Evolutionary conservation across 1,284 basidiomycete species (phyloP), one percentile per base, ranked within the genome.

Genomic region (Somion occarium): DNA sequence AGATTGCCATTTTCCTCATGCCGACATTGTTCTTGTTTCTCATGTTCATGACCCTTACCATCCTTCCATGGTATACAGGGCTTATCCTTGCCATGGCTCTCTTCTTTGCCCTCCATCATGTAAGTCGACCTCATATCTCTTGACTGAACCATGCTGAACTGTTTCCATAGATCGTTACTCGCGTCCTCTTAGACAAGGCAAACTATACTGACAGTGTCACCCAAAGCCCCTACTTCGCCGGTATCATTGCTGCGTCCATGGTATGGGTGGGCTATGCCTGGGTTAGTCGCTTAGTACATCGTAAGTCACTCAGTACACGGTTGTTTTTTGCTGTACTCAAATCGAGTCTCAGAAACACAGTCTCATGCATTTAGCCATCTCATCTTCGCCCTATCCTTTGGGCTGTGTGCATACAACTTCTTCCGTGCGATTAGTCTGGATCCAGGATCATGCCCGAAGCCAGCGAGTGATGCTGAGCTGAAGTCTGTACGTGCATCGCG

Each of bases 91-190:
- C 89, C 0, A 73, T 88, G 58, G 92, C 87, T 0, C 83, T 92
- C 59, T 92, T 95, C 69, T 93, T 93, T 61, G 88, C 80, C 37
- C 92, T 96, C 88, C 94, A 98, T 64, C 88, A 98, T 64, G 88
- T 94, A 68, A 56, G 86, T 74, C 4, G 27, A 12, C 18, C 50
- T 37, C 38, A 54, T 25, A 54, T 53, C 37, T 48, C 52, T 18
- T 52, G 45, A 26, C 38, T 52, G 19, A 52, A 52, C n/a, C 38
- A 53, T 49, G 59, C 56, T 64, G 25, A 53, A n/a, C 39, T 9
- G 20, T 12, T 13, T 48, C 45, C 4, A 13, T 55, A 91, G 86
- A 79, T 92, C 59, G 85, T 94, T 50, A 88, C 90, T 0, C 84
- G 88, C 23, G 88, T 91, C 3, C 73, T 95, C 5, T 75, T 94